Base-by-base conservation (phyloP, 495 filamentous ascomycete genomes). In the Talaromyces ruber region DNA sequence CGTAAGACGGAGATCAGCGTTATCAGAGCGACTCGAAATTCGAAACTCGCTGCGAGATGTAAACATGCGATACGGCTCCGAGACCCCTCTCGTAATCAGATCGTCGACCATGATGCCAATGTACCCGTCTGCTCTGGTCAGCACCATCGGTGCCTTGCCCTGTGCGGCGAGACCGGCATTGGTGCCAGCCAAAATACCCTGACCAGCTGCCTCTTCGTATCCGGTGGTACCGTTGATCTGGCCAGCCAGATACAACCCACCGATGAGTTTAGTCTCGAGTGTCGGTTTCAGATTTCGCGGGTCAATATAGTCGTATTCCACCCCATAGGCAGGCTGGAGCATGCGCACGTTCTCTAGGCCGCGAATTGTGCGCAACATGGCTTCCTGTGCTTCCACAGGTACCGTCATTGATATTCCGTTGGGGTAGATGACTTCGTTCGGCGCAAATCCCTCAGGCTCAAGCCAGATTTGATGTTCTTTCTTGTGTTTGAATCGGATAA, bases 51-150 rank as follows among this genome's bases (percentile, higher is more conserved):
- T 93, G 61, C 94, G 87, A 18, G 91, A 91, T 7, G 94, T 98
- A 79, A 98, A 98, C 95, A 98, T 98, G 63, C 94, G 86, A 76
- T 98, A 98, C 0, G 94, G 94, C 74, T 98, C 94, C 8, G 89
- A 91, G 12, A 98, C 93, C 52, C 94, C 94, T 74, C 97, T 98
- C 30, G 94, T 98, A 73, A 97, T 86, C 51, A 98, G 86, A 71
- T 98, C 94, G 74, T 98, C 94, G 71, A 98, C 94, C 94, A 98
- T 96, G 75, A 98, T 87, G 58, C 94, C 94, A 70, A 98, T 97
- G 70, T 97, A 98, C 16, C 89, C 91, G 72, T 98, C 94, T 12
- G 88, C 86, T 61, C 94, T 81, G n/a, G 82, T 85, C 18, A 98
- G 79, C 2, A 81, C 81, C 63, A 96, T 74, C 0, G 84, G 80